phyloP scores from a whole-genome alignment of 2,329 filamentous ascomycete genomes.

The Thielaviopsis musarum region DNA sequence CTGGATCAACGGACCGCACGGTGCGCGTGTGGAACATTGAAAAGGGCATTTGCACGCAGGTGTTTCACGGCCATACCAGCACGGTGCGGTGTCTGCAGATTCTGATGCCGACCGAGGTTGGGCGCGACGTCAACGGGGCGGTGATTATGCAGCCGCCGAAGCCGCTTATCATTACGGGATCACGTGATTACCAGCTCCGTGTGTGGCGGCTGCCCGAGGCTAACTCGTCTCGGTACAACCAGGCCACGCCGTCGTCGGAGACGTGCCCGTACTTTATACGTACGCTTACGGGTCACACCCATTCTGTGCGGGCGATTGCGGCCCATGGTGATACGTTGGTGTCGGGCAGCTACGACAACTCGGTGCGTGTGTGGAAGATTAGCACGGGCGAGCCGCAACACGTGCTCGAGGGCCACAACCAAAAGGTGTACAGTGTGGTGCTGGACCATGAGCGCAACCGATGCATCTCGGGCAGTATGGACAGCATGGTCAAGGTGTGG shows the following conservation, averaged over 20 bases:
- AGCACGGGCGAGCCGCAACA: constrained; percentile 83
- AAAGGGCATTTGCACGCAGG: constrained; percentile 77
- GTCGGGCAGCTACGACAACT: constrained; percentile 91
- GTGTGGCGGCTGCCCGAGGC: constrained; percentile 87
- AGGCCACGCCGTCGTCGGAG: constrained; percentile 54
- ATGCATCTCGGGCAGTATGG: constrained; percentile 97
- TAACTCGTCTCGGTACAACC: constrained; percentile 60
- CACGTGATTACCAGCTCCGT: constrained; percentile 79
- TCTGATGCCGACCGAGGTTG: constrained; percentile 67
- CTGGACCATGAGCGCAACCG: constrained; percentile 80
- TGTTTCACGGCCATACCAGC: constrained; percentile 94
- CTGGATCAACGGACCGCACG: constrained; percentile 86
- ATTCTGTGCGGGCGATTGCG: constrained; percentile 91
- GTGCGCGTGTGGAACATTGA: constrained; percentile 99
- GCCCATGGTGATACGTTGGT: constrained; percentile 92
- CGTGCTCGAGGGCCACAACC: constrained; percentile 66
- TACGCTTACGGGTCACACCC: constrained; percentile 67
- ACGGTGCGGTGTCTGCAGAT: constrained; percentile 94
- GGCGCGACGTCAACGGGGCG: constrained; percentile 51
- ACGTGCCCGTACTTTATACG: constrained; percentile 89
- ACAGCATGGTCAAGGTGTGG: constrained; percentile 96
- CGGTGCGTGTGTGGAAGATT: constrained; percentile 91
- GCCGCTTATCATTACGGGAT: constrained; percentile 92
- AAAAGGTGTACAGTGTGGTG: constrained; percentile 96
- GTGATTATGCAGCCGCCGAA: constrained; percentile 83